Conservation (phyloP, 2,329 filamentous ascomycete genomes). For the Cladosporium sp. region DNA sequence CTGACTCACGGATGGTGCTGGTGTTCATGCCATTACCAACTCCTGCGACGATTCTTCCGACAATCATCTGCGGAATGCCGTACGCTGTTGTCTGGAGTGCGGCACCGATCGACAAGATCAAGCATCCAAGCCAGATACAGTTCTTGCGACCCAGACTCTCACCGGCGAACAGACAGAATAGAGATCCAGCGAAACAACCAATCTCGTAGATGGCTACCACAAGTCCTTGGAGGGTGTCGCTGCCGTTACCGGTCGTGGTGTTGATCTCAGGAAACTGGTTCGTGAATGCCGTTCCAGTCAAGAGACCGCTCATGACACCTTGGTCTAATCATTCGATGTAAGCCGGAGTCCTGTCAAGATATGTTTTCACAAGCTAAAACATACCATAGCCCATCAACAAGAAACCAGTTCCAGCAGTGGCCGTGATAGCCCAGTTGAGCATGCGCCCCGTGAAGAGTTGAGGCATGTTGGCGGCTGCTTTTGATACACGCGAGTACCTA, state of each 20-base stretch:
- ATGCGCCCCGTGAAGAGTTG: slow-evolving; percentile 21
- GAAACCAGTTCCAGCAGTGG: slow-evolving; percentile 22
- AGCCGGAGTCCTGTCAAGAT: not conserved
- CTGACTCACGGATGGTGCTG: slow-evolving; percentile 49
- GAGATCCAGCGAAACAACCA: slow-evolving; percentile 33
- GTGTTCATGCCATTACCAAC: slow-evolving; percentile 60
- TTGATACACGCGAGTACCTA: not conserved
- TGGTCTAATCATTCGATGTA: slow-evolving; percentile 24
- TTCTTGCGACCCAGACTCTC: slow-evolving; percentile 33
- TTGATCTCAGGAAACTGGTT: slow-evolving; percentile 20
- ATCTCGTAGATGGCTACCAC: slow-evolving; percentile 27
- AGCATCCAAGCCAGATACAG: slow-evolving; percentile 35
- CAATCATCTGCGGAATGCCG: slow-evolving; percentile 51
- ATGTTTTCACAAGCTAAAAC: not conserved
- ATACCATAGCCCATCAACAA: slow-evolving; percentile 24
- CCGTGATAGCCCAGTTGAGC: slow-evolving; percentile 24
- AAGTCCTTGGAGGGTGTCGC: slow-evolving; percentile 20
- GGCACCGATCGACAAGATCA: slow-evolving; percentile 42
- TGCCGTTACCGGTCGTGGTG: slow-evolving; percentile 18
- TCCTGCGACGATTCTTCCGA: slow-evolving; percentile 56
- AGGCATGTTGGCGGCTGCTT: not conserved
- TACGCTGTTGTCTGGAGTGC: slow-evolving; percentile 37
- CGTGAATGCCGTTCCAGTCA: slow-evolving; percentile 10
- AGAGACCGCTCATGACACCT: slow-evolving; percentile 25
- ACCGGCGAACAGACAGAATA: slow-evolving; percentile 32